These are phyloP conservation scores for Magnolia sinica DNA, from an alignment of 164 flowering plant genomes.

Conservation along the genomic window DNA sequence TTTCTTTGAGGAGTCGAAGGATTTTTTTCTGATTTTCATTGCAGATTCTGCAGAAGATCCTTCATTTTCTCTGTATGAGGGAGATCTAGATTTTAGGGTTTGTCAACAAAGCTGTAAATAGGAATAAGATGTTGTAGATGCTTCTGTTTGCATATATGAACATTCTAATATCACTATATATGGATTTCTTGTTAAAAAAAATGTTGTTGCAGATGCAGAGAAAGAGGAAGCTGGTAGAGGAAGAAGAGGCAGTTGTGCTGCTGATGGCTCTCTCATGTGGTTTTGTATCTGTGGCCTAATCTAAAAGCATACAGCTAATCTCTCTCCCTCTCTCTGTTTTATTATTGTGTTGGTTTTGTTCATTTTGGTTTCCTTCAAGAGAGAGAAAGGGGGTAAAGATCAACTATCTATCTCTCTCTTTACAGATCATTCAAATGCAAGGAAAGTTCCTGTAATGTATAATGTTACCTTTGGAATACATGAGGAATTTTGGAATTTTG, in stretches of 20 bases:
- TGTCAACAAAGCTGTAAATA: slow-evolving; percentile 4
- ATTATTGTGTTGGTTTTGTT: not conserved
- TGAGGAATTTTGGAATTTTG: not conserved
- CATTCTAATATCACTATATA: not conserved
- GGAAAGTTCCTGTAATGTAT: not conserved
- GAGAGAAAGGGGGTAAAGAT: not conserved
- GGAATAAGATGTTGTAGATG: slow-evolving; percentile 2
- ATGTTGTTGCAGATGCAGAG: too few relatives aligned
- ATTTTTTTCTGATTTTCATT: not conserved
- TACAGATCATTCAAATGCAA: not conserved
- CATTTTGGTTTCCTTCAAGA: not conserved
- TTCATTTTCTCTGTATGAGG: too few relatives aligned
- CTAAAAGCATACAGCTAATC: not conserved
- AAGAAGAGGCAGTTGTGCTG: slow-evolving; percentile 69
- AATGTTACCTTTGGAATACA: not conserved
- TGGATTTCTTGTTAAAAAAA: slow-evolving; percentile 1
- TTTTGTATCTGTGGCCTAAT: slow-evolving; percentile 30
- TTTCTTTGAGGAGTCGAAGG: not conserved
- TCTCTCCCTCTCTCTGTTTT: not conserved
- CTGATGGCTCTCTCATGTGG: slow-evolving; percentile 81
- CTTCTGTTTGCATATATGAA: not conserved
- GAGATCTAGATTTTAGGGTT: slow-evolving; percentile 8
- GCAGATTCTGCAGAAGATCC: not conserved
- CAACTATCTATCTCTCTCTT: not conserved
- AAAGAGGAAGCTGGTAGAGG: slow-evolving; percentile 47